phyloP scores from a whole-genome alignment of 1,284 basidiomycete genomes.

The Termitomyces sp. region DNA sequence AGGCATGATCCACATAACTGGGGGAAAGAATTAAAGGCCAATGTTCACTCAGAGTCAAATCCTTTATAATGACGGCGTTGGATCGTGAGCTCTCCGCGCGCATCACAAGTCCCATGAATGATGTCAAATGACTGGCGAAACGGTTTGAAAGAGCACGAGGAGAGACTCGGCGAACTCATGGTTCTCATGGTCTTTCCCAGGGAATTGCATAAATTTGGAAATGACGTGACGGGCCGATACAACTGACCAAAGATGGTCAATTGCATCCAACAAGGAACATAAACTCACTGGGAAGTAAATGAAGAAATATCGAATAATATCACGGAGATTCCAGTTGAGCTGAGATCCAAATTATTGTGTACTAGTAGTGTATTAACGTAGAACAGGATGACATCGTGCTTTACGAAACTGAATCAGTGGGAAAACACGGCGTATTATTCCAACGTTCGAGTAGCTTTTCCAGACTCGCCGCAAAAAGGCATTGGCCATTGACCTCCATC shows the following conservation, averaged over 20 bases:
- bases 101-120: not conserved
- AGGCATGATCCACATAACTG: constrained; percentile 31
- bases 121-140: not conserved
- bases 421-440: constrained; percentile 16
- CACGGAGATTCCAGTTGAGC: not conserved
- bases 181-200: not conserved
- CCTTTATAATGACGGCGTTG: not conserved
- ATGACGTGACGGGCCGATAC: not conserved
- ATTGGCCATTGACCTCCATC: constrained; percentile 19
- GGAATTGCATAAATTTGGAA: not conserved
- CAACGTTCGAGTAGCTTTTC: constrained; percentile 17
- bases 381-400: not conserved
- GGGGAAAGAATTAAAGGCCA: not conserved
- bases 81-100: not conserved
- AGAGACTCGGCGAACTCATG: not conserved
- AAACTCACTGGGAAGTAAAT: not conserved
- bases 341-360: not conserved
- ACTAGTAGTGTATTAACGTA: not conserved
- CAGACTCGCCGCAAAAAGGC: constrained; percentile 15
- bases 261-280: not conserved
- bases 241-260: not conserved
- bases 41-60: not conserved
- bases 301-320: not conserved
- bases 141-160: not conserved
- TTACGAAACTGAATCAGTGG: not conserved